Conservation (phyloP, 805 yeast genomes). For the Kodamaea kaohsiungensis region DNA sequence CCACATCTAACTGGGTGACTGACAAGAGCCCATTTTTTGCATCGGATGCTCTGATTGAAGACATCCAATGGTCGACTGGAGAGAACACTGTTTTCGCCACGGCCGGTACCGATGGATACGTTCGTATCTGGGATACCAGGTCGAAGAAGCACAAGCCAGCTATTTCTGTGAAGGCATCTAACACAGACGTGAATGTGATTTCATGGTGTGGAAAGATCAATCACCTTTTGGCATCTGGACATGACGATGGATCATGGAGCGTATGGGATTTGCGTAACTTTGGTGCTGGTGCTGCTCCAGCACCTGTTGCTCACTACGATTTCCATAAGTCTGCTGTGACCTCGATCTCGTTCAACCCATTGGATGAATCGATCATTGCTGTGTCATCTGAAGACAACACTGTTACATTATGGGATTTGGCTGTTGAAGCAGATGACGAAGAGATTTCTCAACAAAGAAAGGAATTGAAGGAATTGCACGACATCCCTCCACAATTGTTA, state of each 20-base stretch:
- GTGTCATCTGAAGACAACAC: conserved; percentile 97
- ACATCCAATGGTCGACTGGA: conserved; percentile 92
- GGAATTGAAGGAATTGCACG: conserved; percentile 76
- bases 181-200: conserved; percentile 87
- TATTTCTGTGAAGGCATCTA: conserved; percentile 75
- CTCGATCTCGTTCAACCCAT: conserved; percentile 90
- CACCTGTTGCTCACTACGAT: conserved; percentile 92
- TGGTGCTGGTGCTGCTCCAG: conserved; percentile 54
- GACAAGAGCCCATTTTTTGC: conserved; percentile 79
- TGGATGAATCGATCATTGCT: conserved; percentile 93
- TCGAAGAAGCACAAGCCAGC: conserved; percentile 92
- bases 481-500: conserved; percentile 91
- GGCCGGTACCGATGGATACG: conserved; percentile 87
- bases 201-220: conserved; percentile 91
- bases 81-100: conserved; percentile 95
- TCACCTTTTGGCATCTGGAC: conserved; percentile 90
- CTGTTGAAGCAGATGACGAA: conserved; percentile 98
- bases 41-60: conserved; percentile 81
- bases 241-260: conserved; percentile 96
- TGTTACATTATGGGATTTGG: conserved; percentile 95
- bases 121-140: conserved; percentile 96
- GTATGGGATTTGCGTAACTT: conserved; percentile 95
- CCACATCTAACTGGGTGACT: conserved; percentile 78
- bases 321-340: conserved; percentile 95
- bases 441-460: conserved; percentile 85